Base-by-base conservation (phyloP, 257 asterid genomes). In the Ajuga chamaepitys region DNA sequence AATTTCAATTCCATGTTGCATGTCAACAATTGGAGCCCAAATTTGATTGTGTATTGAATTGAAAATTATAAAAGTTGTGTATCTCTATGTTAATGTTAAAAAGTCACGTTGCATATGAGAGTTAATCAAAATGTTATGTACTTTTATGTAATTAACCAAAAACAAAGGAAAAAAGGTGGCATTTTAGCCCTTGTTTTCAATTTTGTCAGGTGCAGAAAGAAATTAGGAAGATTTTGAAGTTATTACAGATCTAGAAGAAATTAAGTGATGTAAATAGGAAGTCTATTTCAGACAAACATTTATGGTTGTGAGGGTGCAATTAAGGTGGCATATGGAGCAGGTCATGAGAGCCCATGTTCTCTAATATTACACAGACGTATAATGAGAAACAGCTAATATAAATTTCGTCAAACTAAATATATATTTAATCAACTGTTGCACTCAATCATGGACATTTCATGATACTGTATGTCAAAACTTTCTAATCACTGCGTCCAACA, bases 271-370 rank as follows among this genome's bases (percentile, higher is more conserved):
- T 30, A 14, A 20, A 58, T 35, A 58, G 68, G 77, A 73, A 73
- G 68, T 40, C 41, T 73, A 32, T 48, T 50, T 58, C 32, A 67
- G 66, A 66, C 46, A 54, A 40, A 5, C 65, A 67, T 59, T 51
- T n/a, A 66, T 60, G 71, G 56, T 13, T 47, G 70, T 52, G 62
- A 61, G 46, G 12, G 70, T 50, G 60, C 35, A 58, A 47, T 61
- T 25, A 51, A 51, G 70, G 54, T 60, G 74, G 65, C 70, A 67
- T 54, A 1, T 4, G 70, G 48, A 60, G 70, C 71, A 68, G 58
- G 63, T 68, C 44, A 68, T 68, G 78, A 55, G 71, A 67, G 78
- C 74, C 78, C 74, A 73, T 73, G 62, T 57, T 52, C 64, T 55
- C 53, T 64, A 5, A 46, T 50, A 41, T 26, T n/a, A n/a, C n/a